Base-by-base conservation (phyloP, 2,329 filamentous ascomycete species). In the Aaosphaeria pasadenensis region DNA sequence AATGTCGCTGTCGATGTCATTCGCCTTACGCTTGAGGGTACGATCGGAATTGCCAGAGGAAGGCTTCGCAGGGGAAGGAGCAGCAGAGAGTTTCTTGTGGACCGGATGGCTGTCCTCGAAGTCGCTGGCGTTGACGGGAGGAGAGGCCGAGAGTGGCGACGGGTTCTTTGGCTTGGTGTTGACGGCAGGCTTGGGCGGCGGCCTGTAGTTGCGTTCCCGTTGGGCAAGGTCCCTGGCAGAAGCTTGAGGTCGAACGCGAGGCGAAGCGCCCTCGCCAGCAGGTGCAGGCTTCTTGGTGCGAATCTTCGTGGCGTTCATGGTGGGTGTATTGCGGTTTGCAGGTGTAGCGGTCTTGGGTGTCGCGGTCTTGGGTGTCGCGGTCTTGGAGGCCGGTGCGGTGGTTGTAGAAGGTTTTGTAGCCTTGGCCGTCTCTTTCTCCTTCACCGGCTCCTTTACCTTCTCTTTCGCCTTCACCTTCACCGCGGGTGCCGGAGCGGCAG, bases 111-210 rank as follows among this genome's bases (percentile, higher is more conserved):
- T 69, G 58, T 77, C 70, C 51, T 80, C 72, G 47, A 79, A 70
- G 59, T 85, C 80, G 17, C 81, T 84, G 30, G 79, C 78, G 61
- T 82, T 84, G 51, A 82, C 77, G 5, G 82, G 81, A 24, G 81
- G 80, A 2, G 82, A 84, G 5, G 80, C 81, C 7, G 79, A 81
- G 7, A 85, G 75, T 9, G 81, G 82, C 11, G 83, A 85, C 2
- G 81, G 81, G 45, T 84, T 84, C 59, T 77, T 79, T 1, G 82
- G 80, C 39, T 80, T 82, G 50, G 73, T 82, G 69, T 73, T 66
- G 58, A 62, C 60, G 13, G 59, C 52, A n/a, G 64, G 63, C 42
- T 62, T 66, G 46, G 52, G 56, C 35, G 60, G 55, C 30, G 53
- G 63, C 31, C 44, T 58, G 50, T 50, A 47, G 30, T 53, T 55